These are phyloP conservation scores for Fusarium sp. DNA, from an alignment of 2,329 filamentous ascomycete genomes.

Conservation along the genomic window DNA sequence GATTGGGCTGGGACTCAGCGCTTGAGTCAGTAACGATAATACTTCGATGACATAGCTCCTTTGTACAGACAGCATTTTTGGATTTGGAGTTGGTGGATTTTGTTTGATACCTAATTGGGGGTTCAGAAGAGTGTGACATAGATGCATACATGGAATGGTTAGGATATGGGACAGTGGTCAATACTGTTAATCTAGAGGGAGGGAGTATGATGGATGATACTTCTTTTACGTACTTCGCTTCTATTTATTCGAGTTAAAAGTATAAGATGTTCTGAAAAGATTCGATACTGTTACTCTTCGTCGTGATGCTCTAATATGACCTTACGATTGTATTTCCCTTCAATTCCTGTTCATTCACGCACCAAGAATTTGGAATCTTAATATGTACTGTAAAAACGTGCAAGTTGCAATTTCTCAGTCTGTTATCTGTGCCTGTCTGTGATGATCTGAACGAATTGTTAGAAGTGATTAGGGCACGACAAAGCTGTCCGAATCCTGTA, in stretches of 20 bases:
- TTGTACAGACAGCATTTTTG: constrained; percentile 29
- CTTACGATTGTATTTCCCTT: not conserved
- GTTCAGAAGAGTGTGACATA: constrained; percentile 3
- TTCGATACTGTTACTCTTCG: not conserved
- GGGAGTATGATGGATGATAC: not conserved
- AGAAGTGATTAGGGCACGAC: not conserved
- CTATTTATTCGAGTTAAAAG: constrained; percentile 27
- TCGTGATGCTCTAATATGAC: not conserved
- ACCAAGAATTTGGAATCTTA: not conserved
- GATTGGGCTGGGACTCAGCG: constrained; percentile 1
- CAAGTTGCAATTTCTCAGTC: not conserved
- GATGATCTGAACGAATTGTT: not conserved
- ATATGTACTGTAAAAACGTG: not conserved
- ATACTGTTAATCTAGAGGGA: not conserved
- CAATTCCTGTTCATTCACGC: not conserved
- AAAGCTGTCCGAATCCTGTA: not conserved
- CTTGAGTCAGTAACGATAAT: not conserved
- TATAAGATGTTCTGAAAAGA: not conserved
- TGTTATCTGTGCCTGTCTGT: not conserved
- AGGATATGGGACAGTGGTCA: constrained; percentile 1
- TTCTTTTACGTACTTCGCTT: constrained; percentile 27
- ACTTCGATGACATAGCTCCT: constrained; percentile 14
- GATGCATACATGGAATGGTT: constrained; percentile 1
- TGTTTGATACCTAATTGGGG: constrained; percentile 31
- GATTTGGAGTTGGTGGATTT: constrained; percentile 26